Evolutionary conservation across 2,329 filamentous ascomycete species (phyloP).

Genomic region (Clonostachys solani): DNA sequence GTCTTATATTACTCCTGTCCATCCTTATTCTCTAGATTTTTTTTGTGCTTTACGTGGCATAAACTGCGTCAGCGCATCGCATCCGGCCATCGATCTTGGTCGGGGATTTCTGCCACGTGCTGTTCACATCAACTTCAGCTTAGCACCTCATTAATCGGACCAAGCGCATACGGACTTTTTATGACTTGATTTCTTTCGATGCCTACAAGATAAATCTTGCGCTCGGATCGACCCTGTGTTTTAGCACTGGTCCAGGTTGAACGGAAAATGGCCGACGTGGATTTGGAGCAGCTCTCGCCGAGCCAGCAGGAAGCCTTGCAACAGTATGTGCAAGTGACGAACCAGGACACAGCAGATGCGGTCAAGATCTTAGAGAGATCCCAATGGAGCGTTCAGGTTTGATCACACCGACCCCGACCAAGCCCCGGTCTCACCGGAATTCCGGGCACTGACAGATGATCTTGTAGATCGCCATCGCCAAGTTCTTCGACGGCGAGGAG

Average conservation of each 20-base stretch:
- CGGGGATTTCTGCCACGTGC: too few species aligned
- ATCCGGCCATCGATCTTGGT: too few species aligned
- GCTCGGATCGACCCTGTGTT: too few species aligned
- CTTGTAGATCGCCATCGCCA: slow-evolving; percentile 81
- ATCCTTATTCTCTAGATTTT: too few species aligned
- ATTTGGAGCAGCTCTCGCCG: slow-evolving; percentile 67
- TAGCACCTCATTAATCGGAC: too few species aligned
- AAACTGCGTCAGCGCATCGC: too few species aligned
- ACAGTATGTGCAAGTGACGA: slow-evolving; percentile 84
- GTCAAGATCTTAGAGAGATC: slow-evolving; percentile 77
- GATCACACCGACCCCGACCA: slow-evolving; percentile 5
- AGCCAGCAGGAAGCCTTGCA: slow-evolving; percentile 80
- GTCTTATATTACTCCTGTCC: too few species aligned
- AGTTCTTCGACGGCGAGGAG: slow-evolving; percentile 96
- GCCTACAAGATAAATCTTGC: too few species aligned
- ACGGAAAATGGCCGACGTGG: slow-evolving; percentile 30
- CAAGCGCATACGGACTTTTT: too few species aligned
- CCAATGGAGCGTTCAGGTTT: slow-evolving; percentile 92
- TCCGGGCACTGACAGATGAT: neutral
- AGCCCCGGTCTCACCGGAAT: neutral
- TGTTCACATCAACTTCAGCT: too few species aligned
- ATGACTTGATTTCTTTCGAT: too few species aligned
- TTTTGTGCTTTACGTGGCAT: too few species aligned
- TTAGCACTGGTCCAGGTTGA: neutral
- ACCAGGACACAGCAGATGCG: slow-evolving; percentile 73